Evolutionary conservation across 345 rosid species (phyloP).

Genomic region (Heritiera littoralis): DNA sequence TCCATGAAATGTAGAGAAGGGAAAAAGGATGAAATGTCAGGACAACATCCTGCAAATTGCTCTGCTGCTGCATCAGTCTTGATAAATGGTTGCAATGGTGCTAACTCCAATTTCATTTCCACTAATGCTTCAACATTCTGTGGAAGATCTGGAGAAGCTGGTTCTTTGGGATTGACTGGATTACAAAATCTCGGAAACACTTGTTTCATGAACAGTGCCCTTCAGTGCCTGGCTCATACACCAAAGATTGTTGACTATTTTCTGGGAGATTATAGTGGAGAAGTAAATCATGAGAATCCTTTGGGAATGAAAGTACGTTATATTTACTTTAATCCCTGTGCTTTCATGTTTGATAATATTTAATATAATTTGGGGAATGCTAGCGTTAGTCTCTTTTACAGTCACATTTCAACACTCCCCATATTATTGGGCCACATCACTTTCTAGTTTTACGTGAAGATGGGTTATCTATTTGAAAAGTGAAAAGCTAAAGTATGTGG

Average conservation of each 20-base stretch:
- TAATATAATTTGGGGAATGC: no score
- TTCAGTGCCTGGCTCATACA: slow-evolving; percentile 97
- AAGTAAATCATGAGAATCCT: slow-evolving; percentile 86
- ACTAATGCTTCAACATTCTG: slow-evolving; percentile 45
- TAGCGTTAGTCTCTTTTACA: no score
- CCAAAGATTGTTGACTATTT: slow-evolving; percentile 96
- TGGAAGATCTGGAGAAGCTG: slow-evolving; percentile 83
- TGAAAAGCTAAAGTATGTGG: no score
- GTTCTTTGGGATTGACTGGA: slow-evolving; percentile 92
- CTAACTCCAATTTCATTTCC: slow-evolving; percentile 43
- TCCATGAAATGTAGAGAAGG: slow-evolving; percentile 73
- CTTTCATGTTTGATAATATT: slow-evolving; percentile 8
- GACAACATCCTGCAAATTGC: slow-evolving; percentile 43
- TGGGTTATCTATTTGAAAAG: no score
- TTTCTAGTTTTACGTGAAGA: no score
- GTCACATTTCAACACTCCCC: no score
- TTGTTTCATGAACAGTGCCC: slow-evolving; percentile 96
- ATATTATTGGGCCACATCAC: no score
- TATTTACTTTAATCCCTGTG: slow-evolving; percentile 19
- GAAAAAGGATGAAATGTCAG: slow-evolving; percentile 64
- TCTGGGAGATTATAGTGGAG: slow-evolving; percentile 84
- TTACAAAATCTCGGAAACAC: slow-evolving; percentile 98
- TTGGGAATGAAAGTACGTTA: slow-evolving; percentile 89
- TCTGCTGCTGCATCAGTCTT: slow-evolving; percentile 30
- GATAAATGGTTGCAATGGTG: slow-evolving; percentile 57